phyloP scores from a whole-genome alignment of 1,284 basidiomycete genomes.

The Marasmius tenuissimus region DNA sequence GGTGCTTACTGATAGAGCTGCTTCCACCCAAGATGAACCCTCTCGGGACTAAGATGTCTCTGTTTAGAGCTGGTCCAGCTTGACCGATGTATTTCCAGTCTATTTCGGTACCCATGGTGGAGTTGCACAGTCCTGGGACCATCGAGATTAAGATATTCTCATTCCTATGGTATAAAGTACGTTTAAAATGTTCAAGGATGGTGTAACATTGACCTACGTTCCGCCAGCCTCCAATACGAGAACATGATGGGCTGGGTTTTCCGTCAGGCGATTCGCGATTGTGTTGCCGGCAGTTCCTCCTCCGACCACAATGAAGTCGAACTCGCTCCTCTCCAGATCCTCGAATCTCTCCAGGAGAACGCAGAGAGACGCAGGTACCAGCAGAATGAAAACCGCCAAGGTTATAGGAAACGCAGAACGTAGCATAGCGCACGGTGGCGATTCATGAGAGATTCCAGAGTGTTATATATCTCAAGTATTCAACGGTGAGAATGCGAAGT shows the following conservation, averaged over 20 bases:
- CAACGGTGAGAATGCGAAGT: too few relatives aligned
- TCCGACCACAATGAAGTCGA: constrained; percentile 24
- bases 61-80: constrained; percentile 27
- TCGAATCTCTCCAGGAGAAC: not conserved
- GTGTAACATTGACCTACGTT: constrained; percentile 16
- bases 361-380: not conserved
- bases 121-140: constrained; percentile 18
- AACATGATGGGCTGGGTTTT: constrained; percentile 22
- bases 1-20: constrained; percentile 34
- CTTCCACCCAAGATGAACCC: constrained; percentile 38
- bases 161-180: constrained; percentile 4
- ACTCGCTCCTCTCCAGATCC: constrained; percentile 2
- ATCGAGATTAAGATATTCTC: constrained; percentile 17
- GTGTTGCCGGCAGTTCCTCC: constrained; percentile 26
- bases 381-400: not conserved
- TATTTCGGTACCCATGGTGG: constrained; percentile 18
- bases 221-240: constrained; percentile 30
- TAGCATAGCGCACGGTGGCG: too few relatives aligned
- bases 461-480: too few relatives aligned
- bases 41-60: constrained; percentile 26
- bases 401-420: too few relatives aligned
- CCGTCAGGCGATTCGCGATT: constrained; percentile 27
- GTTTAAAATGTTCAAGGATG: not conserved
- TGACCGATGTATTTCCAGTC: constrained; percentile 34
- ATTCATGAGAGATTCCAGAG: too few relatives aligned